Evolutionary conservation across 2,329 filamentous ascomycete genomes (phyloP), one percentile per base, ranked within the genome.

Genomic region (Fusarium dimerum): DNA sequence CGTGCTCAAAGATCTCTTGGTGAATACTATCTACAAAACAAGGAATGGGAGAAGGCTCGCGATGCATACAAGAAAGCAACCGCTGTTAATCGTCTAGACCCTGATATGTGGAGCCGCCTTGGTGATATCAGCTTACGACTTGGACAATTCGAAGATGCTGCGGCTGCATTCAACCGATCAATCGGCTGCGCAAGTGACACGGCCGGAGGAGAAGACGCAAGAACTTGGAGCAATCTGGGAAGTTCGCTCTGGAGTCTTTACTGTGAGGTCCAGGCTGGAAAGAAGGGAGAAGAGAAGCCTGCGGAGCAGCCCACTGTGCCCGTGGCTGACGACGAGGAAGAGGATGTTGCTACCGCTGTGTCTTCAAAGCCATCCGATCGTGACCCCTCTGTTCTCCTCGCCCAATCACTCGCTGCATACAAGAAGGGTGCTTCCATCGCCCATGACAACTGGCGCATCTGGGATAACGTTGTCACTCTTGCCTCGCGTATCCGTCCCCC

Each of bases 151-250:
- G 78, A 86, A 17, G 87, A 88, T 17, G 93, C 94, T 0, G 86
- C 90, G 1, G 86, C 93, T 60, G 88, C 92, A 0, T 99, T 95
- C 70, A 85, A 86, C 9, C 82, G 92, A 18, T 88, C 88, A 9
- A 92, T 99, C 11, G 86, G 89, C 60, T 73, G 76, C 7, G 75
- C 79, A 0, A 78, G 75, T 32, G 78, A 79, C 32, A 71, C 71
- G 2, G 81, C 90, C 11, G 94, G 96, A 44, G 92, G 95, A 26
- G 86, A 88, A 47, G 92, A 97, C 66, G 93, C 92, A 1, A 86
- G 96, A 66, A 91, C 90, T 1, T 99, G 94, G 91, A 95, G 89
- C 64, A 99, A 99, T 67, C 80, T 99, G 18, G 94, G 92, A 0
- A 92, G 89, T 2, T 87, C 93, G 0, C 80, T 97, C 2, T 83